phyloP scores from a whole-genome alignment of 129 eudicot genomes.

The Kitagawia praeruptora region DNA sequence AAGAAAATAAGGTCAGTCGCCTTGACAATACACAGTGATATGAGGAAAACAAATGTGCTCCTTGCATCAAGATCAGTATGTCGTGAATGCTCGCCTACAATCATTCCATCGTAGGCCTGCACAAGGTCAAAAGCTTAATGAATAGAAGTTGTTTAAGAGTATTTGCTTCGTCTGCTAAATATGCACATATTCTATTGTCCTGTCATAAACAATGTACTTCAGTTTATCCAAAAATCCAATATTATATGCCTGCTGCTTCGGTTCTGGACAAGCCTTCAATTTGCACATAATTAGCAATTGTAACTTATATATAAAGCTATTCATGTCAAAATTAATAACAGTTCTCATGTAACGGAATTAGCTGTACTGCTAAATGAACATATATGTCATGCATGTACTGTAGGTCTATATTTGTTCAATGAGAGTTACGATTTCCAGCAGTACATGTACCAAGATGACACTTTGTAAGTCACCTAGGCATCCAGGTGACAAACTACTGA shows the following conservation, averaged over 20 bases:
- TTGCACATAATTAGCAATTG: not conserved
- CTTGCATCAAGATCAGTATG: slow-evolving; percentile 94
- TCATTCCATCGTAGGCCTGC: slow-evolving; percentile 99
- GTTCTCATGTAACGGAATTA: not conserved
- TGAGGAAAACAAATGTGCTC: not conserved
- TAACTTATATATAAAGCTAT: not conserved
- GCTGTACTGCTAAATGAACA: not conserved
- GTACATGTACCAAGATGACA: not conserved
- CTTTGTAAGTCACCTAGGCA: not conserved
- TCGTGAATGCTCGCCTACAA: slow-evolving; percentile 95
- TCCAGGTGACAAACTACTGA: not conserved
- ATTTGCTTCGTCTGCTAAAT: not conserved
- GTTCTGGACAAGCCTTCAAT: not conserved
- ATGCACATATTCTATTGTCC: not conserved
- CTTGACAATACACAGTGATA: not conserved
- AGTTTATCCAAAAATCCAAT: not conserved
- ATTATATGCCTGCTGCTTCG: not conserved
- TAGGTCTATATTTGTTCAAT: not conserved
- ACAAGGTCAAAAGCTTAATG: slow-evolving; percentile 12
- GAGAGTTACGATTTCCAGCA: not conserved
- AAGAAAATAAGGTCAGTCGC: slow-evolving; percentile 10
- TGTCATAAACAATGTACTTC: not conserved
- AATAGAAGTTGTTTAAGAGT: not conserved
- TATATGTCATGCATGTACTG: not conserved
- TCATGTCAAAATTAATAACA: not conserved